Percentiles rank a stretch among this genome's conserved stretches.
Conservation (phyloP, 441 rosid species). For the Populus hybrid region DNA sequence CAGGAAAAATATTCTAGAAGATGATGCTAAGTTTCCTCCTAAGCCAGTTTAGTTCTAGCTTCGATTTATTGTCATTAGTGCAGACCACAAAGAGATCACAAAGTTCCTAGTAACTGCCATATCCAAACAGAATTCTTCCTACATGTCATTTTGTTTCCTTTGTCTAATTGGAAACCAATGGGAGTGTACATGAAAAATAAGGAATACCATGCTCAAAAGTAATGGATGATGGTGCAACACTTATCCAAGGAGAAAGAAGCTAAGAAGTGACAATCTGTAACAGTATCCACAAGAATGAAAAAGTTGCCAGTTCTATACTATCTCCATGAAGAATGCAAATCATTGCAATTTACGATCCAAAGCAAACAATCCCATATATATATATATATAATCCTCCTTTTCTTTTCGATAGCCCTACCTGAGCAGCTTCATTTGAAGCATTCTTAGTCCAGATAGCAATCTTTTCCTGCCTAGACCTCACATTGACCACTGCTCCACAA, state of each 20-base stretch:
- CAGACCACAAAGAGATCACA: neutral
- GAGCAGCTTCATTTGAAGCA: slow-evolving; percentile 78
- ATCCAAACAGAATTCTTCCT: neutral
- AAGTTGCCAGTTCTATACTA: neutral
- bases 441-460: slow-evolving; percentile 88
- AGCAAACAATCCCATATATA: neutral
- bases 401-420: slow-evolving; percentile 38
- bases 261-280: neutral
- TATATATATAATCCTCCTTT: neutral
- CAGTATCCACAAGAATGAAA: neutral
- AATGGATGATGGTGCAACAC: neutral
- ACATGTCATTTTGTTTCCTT: neutral
- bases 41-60: neutral
- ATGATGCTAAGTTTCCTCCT: neutral
- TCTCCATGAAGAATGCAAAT: neutral
- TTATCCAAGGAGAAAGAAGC: neutral
- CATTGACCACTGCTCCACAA: slow-evolving; percentile 84
- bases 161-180: neutral
- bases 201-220: neutral
- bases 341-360: neutral
- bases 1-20: neutral
- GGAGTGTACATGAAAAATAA: neutral
- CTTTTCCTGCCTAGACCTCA: slow-evolving; percentile 65
- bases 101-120: neutral
- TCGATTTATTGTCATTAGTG: neutral